These are phyloP conservation scores for Pythium rishiriense DNA, from an alignment of 352 stramenopile genomes.

Conservation along the genomic window DNA sequence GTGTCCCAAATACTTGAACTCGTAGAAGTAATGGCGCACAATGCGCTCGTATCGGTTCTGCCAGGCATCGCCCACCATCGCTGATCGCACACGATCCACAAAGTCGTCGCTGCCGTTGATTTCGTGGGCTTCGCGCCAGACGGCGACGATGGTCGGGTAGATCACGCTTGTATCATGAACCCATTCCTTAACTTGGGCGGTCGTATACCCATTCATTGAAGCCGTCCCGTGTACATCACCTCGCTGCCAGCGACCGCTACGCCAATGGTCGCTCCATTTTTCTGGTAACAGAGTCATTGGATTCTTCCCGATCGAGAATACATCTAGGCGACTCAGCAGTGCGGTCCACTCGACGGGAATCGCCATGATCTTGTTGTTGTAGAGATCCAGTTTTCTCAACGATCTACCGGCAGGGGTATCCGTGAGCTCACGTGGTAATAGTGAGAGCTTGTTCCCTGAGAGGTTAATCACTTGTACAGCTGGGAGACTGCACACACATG, in stretches of 20 bases:
- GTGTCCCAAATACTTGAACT: slow-evolving; percentile 71
- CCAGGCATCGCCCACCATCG: slow-evolving; percentile 41
- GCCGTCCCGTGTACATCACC: slow-evolving; percentile 54
- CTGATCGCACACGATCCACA: slow-evolving; percentile 35
- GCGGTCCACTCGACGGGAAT: slow-evolving; percentile 57
- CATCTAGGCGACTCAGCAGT: slow-evolving; percentile 53
- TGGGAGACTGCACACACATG: slow-evolving; percentile 48
- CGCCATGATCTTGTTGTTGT: slow-evolving; percentile 54
- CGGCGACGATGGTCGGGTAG: slow-evolving; percentile 52
- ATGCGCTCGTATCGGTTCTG: slow-evolving; percentile 52
- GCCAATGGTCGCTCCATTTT: slow-evolving; percentile 54
- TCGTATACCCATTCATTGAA: slow-evolving; percentile 55
- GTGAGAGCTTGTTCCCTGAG: slow-evolving; percentile 42
- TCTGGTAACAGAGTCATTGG: slow-evolving; percentile 54
- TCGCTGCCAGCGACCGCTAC: slow-evolving; percentile 35
- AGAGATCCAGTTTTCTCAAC: slow-evolving; percentile 62
- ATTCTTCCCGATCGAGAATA: slow-evolving; percentile 58
- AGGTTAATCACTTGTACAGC: slow-evolving; percentile 58
- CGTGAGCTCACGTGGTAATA: slow-evolving; percentile 48
- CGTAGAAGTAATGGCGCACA: slow-evolving; percentile 67
- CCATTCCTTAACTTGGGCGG: slow-evolving; percentile 53
- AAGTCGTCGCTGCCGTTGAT: slow-evolving; percentile 40
- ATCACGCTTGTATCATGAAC: slow-evolving; percentile 42
- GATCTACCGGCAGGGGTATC: slow-evolving; percentile 1
- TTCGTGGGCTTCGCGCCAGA: slow-evolving; percentile 35